phyloP scores from a whole-genome alignment of 2,329 filamentous ascomycete genomes.

The Didymella sp. region DNA sequence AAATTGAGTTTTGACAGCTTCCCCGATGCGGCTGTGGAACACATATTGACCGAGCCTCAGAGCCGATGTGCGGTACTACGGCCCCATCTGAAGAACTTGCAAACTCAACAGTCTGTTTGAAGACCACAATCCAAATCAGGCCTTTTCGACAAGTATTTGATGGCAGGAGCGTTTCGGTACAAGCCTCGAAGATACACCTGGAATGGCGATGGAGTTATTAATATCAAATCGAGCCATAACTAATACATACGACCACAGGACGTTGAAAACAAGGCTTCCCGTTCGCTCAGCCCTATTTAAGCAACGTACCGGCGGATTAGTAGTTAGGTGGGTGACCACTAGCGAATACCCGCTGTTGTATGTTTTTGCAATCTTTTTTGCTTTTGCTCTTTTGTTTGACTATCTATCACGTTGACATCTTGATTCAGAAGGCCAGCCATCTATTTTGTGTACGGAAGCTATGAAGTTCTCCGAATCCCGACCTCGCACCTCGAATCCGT shows the following conservation, averaged over 20 bases:
- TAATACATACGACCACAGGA: too few relatives aligned
- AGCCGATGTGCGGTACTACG: not conserved
- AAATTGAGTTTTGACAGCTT: constrained; percentile 3
- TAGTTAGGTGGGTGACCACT: not conserved
- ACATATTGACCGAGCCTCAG: not conserved
- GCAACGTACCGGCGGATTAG: too few relatives aligned
- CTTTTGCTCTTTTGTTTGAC: too few relatives aligned
- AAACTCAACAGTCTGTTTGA: not conserved
- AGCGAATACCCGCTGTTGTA: not conserved
- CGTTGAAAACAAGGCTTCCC: too few relatives aligned
- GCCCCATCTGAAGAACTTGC: not conserved
- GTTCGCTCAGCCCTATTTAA: too few relatives aligned
- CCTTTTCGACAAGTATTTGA: not conserved
- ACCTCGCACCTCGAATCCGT: too few relatives aligned
- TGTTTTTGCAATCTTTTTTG: not conserved
- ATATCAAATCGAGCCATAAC: too few relatives aligned
- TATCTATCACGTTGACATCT: too few relatives aligned
- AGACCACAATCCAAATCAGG: too few relatives aligned
- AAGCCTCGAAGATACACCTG: not conserved
- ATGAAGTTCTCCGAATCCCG: too few relatives aligned
- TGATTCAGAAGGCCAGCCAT: too few relatives aligned
- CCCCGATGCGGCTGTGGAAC: not conserved
- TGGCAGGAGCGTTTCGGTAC: not conserved
- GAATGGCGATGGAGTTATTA: not conserved
- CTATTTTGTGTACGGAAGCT: too few relatives aligned